Percentiles rank a stretch among this genome's conserved stretches.
These are phyloP conservation scores for Penicillium riverlandense DNA, from an alignment of 495 filamentous ascomycete species.

Conservation along the genomic window DNA sequence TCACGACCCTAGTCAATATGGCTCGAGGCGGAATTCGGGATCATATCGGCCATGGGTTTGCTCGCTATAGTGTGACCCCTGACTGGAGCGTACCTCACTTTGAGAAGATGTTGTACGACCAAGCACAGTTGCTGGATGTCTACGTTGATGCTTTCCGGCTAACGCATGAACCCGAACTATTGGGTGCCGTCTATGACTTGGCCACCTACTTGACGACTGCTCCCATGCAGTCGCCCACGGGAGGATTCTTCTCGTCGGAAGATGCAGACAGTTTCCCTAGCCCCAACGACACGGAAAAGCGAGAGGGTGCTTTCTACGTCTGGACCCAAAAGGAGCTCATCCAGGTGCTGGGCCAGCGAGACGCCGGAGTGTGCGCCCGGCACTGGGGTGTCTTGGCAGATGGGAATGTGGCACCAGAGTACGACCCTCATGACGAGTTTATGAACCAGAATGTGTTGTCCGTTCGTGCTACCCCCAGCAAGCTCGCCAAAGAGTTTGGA, in stretches of 20 bases:
- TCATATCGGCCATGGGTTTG: slow-evolving; percentile 87
- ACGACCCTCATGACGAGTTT: slow-evolving; percentile 90
- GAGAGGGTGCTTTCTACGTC: slow-evolving; percentile 91
- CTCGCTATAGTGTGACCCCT: slow-evolving; percentile 80
- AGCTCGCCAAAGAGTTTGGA: slow-evolving; percentile 71
- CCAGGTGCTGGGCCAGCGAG: slow-evolving; percentile 62
- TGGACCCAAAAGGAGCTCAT: slow-evolving; percentile 90
- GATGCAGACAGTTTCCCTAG: slow-evolving; percentile 83
- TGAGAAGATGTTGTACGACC: slow-evolving; percentile 98
- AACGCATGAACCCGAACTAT: slow-evolving; percentile 60
- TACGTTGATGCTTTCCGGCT: slow-evolving; percentile 86
- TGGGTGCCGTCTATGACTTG: slow-evolving; percentile 75
- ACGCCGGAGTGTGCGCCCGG: slow-evolving; percentile 66
- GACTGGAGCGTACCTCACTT: slow-evolving; percentile 95
- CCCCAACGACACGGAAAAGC: slow-evolving; percentile 71
- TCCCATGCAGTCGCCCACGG: slow-evolving; percentile 56
- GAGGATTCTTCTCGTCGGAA: slow-evolving; percentile 85
- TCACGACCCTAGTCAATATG: slow-evolving; percentile 75
- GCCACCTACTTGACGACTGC: slow-evolving; percentile 68
- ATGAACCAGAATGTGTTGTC: slow-evolving; percentile 66
- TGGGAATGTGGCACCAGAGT: slow-evolving; percentile 77
- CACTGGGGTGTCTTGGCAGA: slow-evolving; percentile 84
- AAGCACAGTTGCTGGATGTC: slow-evolving; percentile 76
- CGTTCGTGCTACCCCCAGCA: slow-evolving; percentile 51
- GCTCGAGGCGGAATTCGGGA: slow-evolving; percentile 83